A percentile compares a stretch with the other conserved stretches of the same genome.
Conservation (phyloP, 164 flowering plant species). For the Umbilicus rupestris region DNA sequence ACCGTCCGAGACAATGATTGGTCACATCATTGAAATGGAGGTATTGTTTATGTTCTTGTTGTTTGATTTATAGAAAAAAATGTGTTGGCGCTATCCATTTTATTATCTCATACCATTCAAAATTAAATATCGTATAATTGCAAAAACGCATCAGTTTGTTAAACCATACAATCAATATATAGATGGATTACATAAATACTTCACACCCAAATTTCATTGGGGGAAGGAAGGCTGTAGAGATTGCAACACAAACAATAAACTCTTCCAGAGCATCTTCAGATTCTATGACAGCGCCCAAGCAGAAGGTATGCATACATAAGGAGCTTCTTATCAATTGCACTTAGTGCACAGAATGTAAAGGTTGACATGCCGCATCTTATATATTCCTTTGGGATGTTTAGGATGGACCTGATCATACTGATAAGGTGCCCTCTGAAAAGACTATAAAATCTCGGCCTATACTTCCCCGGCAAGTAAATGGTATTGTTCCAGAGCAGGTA, state of each 20-base stretch:
- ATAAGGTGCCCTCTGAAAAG: slow-evolving; percentile 70
- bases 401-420: slow-evolving; percentile 59
- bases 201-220: slow-evolving; percentile 96
- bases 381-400: slow-evolving; percentile 14
- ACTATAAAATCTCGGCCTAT: slow-evolving; percentile 57
- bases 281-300: slow-evolving; percentile 30
- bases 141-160: neutral
- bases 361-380: neutral
- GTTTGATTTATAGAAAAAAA: neutral
- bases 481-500: slow-evolving; percentile 75
- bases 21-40: slow-evolving; percentile 94
- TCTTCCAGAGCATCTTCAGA: slow-evolving; percentile 36
- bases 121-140: neutral
- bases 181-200: slow-evolving; percentile 98
- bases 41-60: slow-evolving; percentile 25
- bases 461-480: slow-evolving; percentile 70
- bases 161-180: slow-evolving; percentile 7
- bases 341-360: neutral
- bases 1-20: slow-evolving; percentile 86
- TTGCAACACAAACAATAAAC: slow-evolving; percentile 58
- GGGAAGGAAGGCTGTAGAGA: slow-evolving; percentile 88
- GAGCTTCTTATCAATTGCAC: neutral
- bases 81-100: neutral
- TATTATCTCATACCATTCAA: neutral
- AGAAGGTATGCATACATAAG: slow-evolving; percentile 36